Percentiles rank a stretch among this genome's conserved stretches.
Conservation (phyloP, 495 filamentous ascomycete species). For the Wilcoxina mikolae region DNA sequence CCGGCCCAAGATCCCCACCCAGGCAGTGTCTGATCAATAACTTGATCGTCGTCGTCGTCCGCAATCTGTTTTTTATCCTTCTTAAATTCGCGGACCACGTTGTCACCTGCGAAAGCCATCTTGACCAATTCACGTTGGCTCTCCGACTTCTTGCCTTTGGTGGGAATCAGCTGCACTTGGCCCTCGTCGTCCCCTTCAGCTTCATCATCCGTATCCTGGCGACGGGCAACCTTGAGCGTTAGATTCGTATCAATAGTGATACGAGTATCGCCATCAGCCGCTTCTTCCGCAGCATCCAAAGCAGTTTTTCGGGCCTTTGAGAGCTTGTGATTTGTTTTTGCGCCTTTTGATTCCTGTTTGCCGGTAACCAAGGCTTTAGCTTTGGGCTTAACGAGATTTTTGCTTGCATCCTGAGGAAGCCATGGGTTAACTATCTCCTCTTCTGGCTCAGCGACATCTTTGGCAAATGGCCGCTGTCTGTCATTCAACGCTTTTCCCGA, state of each 20-base stretch:
- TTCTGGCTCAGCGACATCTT: conserved; percentile 21
- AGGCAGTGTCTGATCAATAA: conserved; percentile 68
- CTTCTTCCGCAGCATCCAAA: conserved; percentile 17
- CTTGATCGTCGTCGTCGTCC: conserved; percentile 70
- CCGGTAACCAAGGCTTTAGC: conserved; percentile 9
- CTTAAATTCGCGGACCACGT: conserved; percentile 70
- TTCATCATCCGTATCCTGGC: conserved; percentile 37
- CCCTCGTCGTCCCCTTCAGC: conserved; percentile 34
- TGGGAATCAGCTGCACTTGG: conserved; percentile 20
- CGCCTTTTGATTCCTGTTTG: conserved; percentile 20
- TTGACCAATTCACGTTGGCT: conserved; percentile 71
- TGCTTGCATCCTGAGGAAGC: conserved; percentile 21
- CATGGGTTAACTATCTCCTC: conserved; percentile 38
- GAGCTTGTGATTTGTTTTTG: conserved; percentile 23
- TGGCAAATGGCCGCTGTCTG: conserved; percentile 7
- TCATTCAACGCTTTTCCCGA: neutral
- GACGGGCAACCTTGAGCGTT: conserved; percentile 18
- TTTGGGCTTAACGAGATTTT: conserved; percentile 13
- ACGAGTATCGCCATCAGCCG: conserved; percentile 19
- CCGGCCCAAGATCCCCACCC: conserved; percentile 91
- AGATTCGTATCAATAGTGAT: conserved; percentile 9
- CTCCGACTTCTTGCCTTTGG: conserved; percentile 25
- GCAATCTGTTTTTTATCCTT: conserved; percentile 60
- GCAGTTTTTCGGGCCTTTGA: conserved; percentile 21
- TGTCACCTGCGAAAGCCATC: conserved; percentile 75